Base-by-base conservation (phyloP, 371 early-diverging fungal species). In the Mortierella sp. region DNA sequence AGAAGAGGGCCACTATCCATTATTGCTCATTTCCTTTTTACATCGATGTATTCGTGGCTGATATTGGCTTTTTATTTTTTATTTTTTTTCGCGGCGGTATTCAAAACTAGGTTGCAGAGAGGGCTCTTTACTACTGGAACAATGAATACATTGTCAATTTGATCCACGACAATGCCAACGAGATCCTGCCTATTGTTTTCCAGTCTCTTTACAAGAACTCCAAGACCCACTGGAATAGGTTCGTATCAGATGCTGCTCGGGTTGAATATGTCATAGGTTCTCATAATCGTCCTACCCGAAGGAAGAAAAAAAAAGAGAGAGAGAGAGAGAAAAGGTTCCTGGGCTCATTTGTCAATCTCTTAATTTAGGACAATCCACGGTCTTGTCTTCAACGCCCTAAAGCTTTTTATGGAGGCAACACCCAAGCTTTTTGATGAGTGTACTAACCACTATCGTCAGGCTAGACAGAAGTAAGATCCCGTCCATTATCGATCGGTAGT, bases 201-300 rank as follows among this genome's bases (percentile, higher is more conserved):
- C 87, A 95, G 21, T 88, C 96, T 2, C 86, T 98, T 37, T 97
- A 95, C 77, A 90, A 90, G 26, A 93, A 95, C 82, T 96, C 97
- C 56, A 94, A 96, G 72, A 84, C 92, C 12, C 98, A 98, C 76
- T 98, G 99, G 99, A 98, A 98, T 85, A 87, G 94, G 92, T 96
- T 87, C 68, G 60, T 63, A 18, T n/a, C 25, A 2, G 19, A 45
- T 45, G 37, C 37, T 37, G 9, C 37, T 37, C 37, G 3, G 37
- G 9, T 9, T 9, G 37, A 37, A 37, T 37, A 37, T 37, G 37
- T 37, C 37, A 37, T 37, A 37, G 37, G 3, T 3, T 3, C 9
- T 37, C 37, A 9, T 37, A 9, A 5, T 37, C 5, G 37, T 37
- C 37, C 37, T 9, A 9, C 9, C 9, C 9, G 37, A 37, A 37